phyloP scores from a whole-genome alignment of 2,329 filamentous ascomycete genomes.

The Fusarium clavum region DNA sequence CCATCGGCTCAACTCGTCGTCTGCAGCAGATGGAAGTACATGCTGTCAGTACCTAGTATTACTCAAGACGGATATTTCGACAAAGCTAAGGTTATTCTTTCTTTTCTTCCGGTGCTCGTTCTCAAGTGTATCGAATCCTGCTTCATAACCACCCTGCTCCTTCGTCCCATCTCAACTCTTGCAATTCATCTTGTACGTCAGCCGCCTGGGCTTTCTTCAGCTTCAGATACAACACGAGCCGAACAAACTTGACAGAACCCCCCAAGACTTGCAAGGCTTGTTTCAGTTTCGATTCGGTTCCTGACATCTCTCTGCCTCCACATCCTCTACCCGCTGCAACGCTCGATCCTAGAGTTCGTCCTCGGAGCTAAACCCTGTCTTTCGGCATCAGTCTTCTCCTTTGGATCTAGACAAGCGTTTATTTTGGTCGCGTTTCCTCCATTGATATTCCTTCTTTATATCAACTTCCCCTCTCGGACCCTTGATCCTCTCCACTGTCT shows the following conservation, averaged over 20 bases:
- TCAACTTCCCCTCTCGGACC: slow-evolving; percentile 20
- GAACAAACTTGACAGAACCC: slow-evolving; percentile 30
- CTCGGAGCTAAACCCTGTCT: slow-evolving; percentile 34
- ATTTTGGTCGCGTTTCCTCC: slow-evolving; percentile 31
- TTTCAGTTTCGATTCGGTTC: slow-evolving; percentile 30
- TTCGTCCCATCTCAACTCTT: slow-evolving; percentile 15
- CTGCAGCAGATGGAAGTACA: slow-evolving; percentile 54
- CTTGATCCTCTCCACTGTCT: slow-evolving; percentile 16
- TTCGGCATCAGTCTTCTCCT: slow-evolving; percentile 32
- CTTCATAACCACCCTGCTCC: slow-evolving; percentile 27
- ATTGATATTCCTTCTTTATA: slow-evolving; percentile 24
- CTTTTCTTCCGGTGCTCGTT: slow-evolving; percentile 16
- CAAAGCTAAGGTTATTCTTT: slow-evolving; percentile 25
- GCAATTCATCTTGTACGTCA: slow-evolving; percentile 17
- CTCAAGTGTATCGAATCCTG: slow-evolving; percentile 19
- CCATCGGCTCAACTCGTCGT: slow-evolving; percentile 63
- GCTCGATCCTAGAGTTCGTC: slow-evolving; percentile 33
- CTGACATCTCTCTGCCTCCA: slow-evolving; percentile 24
- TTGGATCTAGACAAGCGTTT: slow-evolving; percentile 44
- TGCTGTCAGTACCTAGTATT: slow-evolving; percentile 26
- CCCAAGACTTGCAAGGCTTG: slow-evolving; percentile 21
- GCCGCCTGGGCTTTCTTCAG: slow-evolving; percentile 6
- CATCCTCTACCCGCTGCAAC: slow-evolving; percentile 30
- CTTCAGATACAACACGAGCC: slow-evolving; percentile 17
- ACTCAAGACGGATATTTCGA: slow-evolving; percentile 58